Percentiles rank a stretch among this genome's conserved stretches.
Conservation (phyloP, 2,329 filamentous ascomycete species). For the Zymoseptoria tritici region DNA sequence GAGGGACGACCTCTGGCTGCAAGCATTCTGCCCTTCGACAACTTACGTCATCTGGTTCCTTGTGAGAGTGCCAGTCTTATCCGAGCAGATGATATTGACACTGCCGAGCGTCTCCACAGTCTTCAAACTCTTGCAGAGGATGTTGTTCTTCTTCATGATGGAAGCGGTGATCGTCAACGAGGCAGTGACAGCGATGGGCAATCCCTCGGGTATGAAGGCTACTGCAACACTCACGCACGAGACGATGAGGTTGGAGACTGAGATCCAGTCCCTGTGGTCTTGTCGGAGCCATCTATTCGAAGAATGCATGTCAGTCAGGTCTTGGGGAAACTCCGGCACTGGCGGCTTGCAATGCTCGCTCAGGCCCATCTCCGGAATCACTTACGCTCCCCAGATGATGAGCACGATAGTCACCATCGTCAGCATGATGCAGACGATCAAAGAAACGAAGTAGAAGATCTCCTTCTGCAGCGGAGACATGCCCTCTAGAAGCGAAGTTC, state of each 20-base stretch:
- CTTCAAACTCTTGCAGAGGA: slow-evolving; percentile 72
- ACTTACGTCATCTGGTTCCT: slow-evolving; percentile 22
- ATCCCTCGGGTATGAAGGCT: slow-evolving; percentile 68
- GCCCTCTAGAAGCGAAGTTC: slow-evolving; percentile 31
- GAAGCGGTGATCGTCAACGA: slow-evolving; percentile 70
- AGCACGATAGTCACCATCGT: slow-evolving; percentile 56
- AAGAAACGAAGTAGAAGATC: slow-evolving; percentile 62
- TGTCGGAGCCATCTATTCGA: slow-evolving; percentile 53
- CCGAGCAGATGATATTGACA: slow-evolving; percentile 66
- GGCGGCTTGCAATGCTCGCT: too few species aligned
- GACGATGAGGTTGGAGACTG: slow-evolving; percentile 64
- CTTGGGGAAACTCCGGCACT: background rate
- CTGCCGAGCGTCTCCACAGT: slow-evolving; percentile 69
- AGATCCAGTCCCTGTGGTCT: slow-evolving; percentile 62
- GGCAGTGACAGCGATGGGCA: slow-evolving; percentile 59
- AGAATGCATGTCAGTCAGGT: background rate
- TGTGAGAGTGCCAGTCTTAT: slow-evolving; percentile 68
- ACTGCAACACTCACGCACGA: slow-evolving; percentile 62
- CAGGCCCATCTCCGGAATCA: too few species aligned
- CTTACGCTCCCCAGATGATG: slow-evolving; percentile 43
- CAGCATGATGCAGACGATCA: slow-evolving; percentile 62
- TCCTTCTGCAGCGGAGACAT: slow-evolving; percentile 66
- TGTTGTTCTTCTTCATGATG: slow-evolving; percentile 67
- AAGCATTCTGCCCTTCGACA: too few species aligned
- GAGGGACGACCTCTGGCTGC: background rate